Percentiles rank a stretch among this genome's conserved stretches.
These are phyloP conservation scores for Penicillium salamii DNA, from an alignment of 495 filamentous ascomycete genomes.

Conservation along the genomic window DNA sequence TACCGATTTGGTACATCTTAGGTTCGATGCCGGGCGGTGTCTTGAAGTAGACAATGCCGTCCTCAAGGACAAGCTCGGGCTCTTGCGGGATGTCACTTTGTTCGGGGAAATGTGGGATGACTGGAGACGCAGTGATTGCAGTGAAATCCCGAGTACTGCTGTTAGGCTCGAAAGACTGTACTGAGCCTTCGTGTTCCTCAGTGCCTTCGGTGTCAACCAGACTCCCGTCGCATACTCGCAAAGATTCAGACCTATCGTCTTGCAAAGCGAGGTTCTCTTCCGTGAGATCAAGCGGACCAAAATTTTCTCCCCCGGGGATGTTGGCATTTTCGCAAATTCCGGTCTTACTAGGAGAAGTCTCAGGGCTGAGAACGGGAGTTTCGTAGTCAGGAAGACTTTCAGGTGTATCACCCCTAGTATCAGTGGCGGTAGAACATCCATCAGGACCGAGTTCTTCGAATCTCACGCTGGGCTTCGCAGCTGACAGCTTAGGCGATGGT, in stretches of 20 bases:
- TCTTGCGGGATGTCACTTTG: slow-evolving; percentile 1
- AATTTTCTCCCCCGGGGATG: no score
- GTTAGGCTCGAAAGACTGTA: background rate
- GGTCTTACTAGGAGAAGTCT: background rate
- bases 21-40: slow-evolving; percentile 9
- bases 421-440: background rate
- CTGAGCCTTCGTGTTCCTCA: background rate
- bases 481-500: background rate
- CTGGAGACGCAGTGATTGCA: background rate
- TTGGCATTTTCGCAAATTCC: background rate
- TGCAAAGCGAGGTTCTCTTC: background rate
- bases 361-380: background rate
- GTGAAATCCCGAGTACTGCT: background rate
- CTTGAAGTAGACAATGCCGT: slow-evolving; percentile 21
- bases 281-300: no score
- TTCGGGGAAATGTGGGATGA: background rate
- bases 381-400: background rate
- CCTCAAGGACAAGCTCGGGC: slow-evolving; percentile 17
- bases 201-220: slow-evolving; percentile 5
- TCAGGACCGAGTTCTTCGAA: background rate
- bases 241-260: slow-evolving; percentile 6
- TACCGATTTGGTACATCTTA: slow-evolving; percentile 21
- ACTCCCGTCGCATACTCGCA: slow-evolving; percentile 11
- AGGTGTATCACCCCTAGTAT: background rate
- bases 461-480: background rate